phyloP scores from a whole-genome alignment of 108 stramenopile genomes.

The Craspedostauros australis region DNA sequence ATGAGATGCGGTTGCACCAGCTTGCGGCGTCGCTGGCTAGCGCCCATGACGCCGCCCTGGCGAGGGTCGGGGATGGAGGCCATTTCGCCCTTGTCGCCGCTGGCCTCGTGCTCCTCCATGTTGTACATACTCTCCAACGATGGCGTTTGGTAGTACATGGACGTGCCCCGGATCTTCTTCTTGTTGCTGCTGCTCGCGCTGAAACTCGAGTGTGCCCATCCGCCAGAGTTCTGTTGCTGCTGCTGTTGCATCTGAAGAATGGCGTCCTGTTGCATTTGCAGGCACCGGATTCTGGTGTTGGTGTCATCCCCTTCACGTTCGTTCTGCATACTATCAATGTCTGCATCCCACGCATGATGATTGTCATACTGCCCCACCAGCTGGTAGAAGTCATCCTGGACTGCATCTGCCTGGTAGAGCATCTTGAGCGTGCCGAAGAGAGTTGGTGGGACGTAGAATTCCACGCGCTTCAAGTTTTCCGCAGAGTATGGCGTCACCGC shows the following conservation, averaged over 20 bases:
- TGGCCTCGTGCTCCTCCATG: conserved; percentile 14
- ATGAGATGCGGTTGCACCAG: conserved; percentile 44
- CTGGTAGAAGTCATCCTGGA: conserved; percentile 33
- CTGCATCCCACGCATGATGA: conserved; percentile 1
- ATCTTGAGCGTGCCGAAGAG: conserved; percentile 11
- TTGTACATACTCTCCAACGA: conserved; percentile 3
- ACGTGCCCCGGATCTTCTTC: no score
- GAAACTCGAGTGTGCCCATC: no score
- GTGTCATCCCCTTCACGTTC: conserved; percentile 1
- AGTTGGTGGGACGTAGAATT: conserved; percentile 40
- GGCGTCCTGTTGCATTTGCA: no score
- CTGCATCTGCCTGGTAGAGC: conserved; percentile 35
- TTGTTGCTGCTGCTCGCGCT: no score
- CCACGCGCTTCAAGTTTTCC: conserved; percentile 22
- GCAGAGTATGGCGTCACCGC: not conserved
- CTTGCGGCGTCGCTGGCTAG: conserved; percentile 2
- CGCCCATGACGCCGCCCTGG: conserved; percentile 17
- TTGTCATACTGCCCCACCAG: conserved; percentile 1
- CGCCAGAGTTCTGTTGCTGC: no score
- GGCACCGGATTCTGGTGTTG: not conserved
- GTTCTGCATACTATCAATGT: conserved; percentile 13
- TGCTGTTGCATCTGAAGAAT: no score
- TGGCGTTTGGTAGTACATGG: conserved; percentile 3
- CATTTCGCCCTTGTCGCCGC: conserved; percentile 18
- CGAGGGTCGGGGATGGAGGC: conserved; percentile 17